Percentiles rank a stretch among this genome's conserved stretches.
phyloP scores from a whole-genome alignment of 768 basidiomycete genomes.

The Pleurotus eryngii region DNA sequence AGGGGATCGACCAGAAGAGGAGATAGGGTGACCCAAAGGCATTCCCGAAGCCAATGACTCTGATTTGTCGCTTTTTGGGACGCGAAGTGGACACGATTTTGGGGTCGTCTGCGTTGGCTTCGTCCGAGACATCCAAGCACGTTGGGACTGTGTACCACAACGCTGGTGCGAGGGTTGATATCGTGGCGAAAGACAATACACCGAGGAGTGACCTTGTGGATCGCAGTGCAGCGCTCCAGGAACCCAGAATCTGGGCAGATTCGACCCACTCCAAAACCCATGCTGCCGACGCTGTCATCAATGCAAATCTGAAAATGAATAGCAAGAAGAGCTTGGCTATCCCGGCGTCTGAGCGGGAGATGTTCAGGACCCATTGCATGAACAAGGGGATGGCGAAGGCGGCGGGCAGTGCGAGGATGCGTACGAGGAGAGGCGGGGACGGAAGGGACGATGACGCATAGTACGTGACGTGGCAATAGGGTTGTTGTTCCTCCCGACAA shows the following conservation, averaged over 20 bases:
- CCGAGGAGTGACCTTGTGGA: constrained; percentile 58
- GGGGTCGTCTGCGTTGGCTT: constrained; percentile 15
- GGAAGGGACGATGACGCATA: constrained; percentile 72
- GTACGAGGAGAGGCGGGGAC: constrained; percentile 56
- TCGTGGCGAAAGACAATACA: constrained; percentile 46
- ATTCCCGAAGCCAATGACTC: constrained; percentile 84
- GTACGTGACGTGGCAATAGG: constrained; percentile 88
- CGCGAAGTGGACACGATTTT: constrained; percentile 6
- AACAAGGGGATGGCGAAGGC: constrained; percentile 54
- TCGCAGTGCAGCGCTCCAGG: constrained; percentile 46
- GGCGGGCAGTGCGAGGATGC: constrained; percentile 54
- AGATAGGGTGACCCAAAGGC: constrained; percentile 87
- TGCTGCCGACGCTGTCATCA: constrained; percentile 57
- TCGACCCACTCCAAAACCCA: constrained; percentile 87
- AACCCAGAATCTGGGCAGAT: constrained; percentile 44
- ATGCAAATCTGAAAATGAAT: constrained; percentile 50
- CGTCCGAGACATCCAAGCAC: constrained; percentile 61
- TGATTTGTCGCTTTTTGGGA: constrained; percentile 31
- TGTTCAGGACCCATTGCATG: constrained; percentile 53
- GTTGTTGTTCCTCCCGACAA: constrained; percentile 93
- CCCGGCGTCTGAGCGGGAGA: constrained; percentile 74
- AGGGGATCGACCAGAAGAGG: constrained; percentile 69
- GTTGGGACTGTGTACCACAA: constrained; percentile 75
- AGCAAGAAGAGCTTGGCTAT: constrained; percentile 64
- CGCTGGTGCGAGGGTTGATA: constrained; percentile 49